A percentile compares a stretch with the other conserved stretches of the same genome.
Evolutionary conservation across 345 rosid genomes (phyloP).

Genomic region (Eucalyptus regnans): DNA sequence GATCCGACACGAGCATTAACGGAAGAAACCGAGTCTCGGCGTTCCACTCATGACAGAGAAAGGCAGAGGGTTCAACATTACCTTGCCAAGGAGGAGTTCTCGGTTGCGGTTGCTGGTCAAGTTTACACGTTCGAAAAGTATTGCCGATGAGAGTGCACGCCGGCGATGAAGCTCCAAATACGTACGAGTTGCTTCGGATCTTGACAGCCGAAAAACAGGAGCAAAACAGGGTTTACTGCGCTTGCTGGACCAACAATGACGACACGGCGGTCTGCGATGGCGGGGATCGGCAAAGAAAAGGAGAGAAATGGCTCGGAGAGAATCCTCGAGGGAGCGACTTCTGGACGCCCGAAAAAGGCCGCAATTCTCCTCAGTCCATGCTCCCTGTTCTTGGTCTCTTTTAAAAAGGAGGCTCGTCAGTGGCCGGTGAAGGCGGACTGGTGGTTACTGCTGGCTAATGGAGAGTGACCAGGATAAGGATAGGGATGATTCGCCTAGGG

Average conservation of each 20-base stretch:
- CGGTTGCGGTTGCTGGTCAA: neutral
- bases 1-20: neutral
- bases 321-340: neutral
- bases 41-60: neutral
- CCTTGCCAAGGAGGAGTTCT: neutral
- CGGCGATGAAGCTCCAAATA: too few relatives aligned
- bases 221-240: too few relatives aligned
- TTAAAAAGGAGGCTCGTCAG: neutral
- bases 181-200: too few relatives aligned
- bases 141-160: neutral
- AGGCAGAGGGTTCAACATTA: neutral
- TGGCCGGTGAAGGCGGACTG: neutral
- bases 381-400: neutral
- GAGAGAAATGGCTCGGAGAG: neutral
- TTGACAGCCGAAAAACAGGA: too few relatives aligned
- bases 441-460: neutral
- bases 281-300: neutral
- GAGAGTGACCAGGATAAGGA: neutral
- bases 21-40: neutral
- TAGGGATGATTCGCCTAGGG: neutral
- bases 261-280: too few relatives aligned
- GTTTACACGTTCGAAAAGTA: neutral
- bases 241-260: too few relatives aligned
- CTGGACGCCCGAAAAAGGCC: neutral
- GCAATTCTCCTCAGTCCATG: neutral